A percentile compares a stretch with the other conserved stretches of the same genome.
These are phyloP conservation scores for Thelonectria blattea DNA, from an alignment of 2,329 filamentous ascomycete species.

Conservation along the genomic window DNA sequence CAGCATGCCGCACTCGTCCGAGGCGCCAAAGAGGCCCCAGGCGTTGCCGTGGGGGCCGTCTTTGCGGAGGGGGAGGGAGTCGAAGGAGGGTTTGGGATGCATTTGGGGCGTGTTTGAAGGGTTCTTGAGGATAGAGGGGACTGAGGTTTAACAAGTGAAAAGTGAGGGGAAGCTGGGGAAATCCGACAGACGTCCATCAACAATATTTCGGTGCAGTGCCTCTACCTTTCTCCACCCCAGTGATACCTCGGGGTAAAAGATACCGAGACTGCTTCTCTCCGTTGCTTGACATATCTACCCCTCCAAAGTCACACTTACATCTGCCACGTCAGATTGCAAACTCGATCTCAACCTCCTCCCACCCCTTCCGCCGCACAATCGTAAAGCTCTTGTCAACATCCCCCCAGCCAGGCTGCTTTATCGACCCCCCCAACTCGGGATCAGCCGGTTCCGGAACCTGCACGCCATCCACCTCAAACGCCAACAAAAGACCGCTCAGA, in stretches of 20 bases:
- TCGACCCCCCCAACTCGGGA: background rate
- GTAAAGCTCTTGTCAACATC: background rate
- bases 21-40: slow-evolving; percentile 60
- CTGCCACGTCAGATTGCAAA: background rate
- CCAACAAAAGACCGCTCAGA: slow-evolving; percentile 1
- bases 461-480: slow-evolving; percentile 8
- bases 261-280: no score
- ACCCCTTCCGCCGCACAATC: background rate
- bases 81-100: slow-evolving; percentile 42
- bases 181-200: background rate
- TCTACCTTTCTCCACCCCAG: background rate
- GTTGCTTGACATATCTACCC: no score
- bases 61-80: slow-evolving; percentile 55
- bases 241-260: no score
- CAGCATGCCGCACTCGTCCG: slow-evolving; percentile 60
- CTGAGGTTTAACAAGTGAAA: background rate
- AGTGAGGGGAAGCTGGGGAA: background rate
- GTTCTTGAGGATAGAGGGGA: background rate
- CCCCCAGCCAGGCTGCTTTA: background rate
- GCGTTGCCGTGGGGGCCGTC: slow-evolving; percentile 58
- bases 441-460: slow-evolving; percentile 5
- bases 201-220: background rate
- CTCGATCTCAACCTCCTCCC: slow-evolving; percentile 3
- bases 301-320: background rate
- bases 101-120: background rate